Percentiles rank a stretch among this genome's conserved stretches.
These are phyloP conservation scores for Allium fistulosum DNA, from an alignment of 106 monocot genomes.

Conservation along the genomic window DNA sequence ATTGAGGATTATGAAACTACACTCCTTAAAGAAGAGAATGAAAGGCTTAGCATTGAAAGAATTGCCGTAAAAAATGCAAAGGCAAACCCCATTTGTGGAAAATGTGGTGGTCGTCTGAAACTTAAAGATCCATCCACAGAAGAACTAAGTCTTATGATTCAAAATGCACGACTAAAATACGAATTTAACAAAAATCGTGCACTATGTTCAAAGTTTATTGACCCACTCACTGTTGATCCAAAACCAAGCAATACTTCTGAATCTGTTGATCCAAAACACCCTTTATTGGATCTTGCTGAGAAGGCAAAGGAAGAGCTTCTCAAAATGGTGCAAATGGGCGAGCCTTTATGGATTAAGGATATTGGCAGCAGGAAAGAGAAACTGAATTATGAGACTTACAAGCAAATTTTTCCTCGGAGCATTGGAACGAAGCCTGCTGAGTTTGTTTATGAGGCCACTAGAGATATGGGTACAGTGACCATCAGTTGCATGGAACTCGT, in stretches of 20 bases:
- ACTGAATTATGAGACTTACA: conserved; percentile 52
- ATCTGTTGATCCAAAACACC: conserved; percentile 16
- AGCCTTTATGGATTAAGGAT: conserved; percentile 51
- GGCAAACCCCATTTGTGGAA: conserved; percentile 58
- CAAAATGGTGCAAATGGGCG: conserved; percentile 47
- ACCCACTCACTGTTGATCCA: conserved; percentile 35
- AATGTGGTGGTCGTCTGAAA: conserved; percentile 38
- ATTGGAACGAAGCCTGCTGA: conserved; percentile 34
- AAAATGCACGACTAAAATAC: conserved; percentile 71
- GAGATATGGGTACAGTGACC: conserved; percentile 56
- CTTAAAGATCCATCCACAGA: conserved; percentile 52
- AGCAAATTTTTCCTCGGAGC: conserved; percentile 29
- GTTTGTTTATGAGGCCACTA: conserved; percentile 49
- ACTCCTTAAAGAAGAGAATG: conserved; percentile 67
- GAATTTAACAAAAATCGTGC: conserved; percentile 58
- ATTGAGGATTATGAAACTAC: conserved; percentile 28
- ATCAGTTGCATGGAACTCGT: conserved; percentile 61
- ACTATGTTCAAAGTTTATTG: conserved; percentile 49
- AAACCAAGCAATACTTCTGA: conserved; percentile 22
- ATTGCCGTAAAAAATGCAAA: conserved; percentile 45
- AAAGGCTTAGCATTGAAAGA: conserved; percentile 66
- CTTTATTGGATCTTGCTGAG: conserved; percentile 55
- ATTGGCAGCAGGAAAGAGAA: conserved; percentile 18
- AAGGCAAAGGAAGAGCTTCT: conserved; percentile 69
- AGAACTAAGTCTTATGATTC: conserved; percentile 65